A percentile compares a stretch with the other conserved stretches of the same genome.
These are phyloP conservation scores for Candida quercuum DNA, from an alignment of 805 yeast species.

Conservation along the genomic window DNA sequence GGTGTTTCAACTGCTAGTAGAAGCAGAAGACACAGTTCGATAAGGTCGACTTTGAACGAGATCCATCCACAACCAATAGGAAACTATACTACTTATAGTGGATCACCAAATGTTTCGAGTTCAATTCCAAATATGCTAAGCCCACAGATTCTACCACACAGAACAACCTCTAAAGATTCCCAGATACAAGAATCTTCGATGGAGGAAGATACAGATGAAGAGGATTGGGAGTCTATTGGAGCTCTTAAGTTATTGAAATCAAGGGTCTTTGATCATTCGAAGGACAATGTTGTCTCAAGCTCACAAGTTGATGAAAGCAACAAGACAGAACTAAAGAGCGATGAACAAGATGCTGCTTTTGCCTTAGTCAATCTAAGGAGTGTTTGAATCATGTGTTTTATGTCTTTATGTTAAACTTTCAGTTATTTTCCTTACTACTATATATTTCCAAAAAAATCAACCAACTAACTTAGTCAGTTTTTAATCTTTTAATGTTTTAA, in stretches of 20 bases:
- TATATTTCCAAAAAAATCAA: too few species aligned
- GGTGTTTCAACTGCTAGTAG: constrained; percentile 9
- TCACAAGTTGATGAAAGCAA: neutral
- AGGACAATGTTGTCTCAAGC: neutral
- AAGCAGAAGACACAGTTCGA: constrained; percentile 22
- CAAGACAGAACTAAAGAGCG: constrained; percentile 12
- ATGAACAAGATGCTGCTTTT: constrained; percentile 54
- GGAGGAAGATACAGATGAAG: constrained; percentile 82
- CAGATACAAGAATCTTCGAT: constrained; percentile 28
- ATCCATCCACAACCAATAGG: constrained; percentile 24
- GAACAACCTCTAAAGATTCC: constrained; percentile 28
- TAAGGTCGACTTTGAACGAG: constrained; percentile 34
- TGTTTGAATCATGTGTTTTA: constrained; percentile 9
- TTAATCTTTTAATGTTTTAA: neutral
- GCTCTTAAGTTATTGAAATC: constrained; percentile 55
- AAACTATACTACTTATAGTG: constrained; percentile 18
- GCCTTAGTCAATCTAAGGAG: constrained; percentile 57
- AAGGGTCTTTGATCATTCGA: neutral
- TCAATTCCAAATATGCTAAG: constrained; percentile 3
- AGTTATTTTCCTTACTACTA: too few species aligned
- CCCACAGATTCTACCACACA: constrained; percentile 5
- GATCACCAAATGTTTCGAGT: constrained; percentile 28
- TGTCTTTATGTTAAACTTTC: too few species aligned
- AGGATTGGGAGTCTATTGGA: constrained; percentile 92
- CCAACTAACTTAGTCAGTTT: too few species aligned